Base-by-base conservation (phyloP, 2,329 filamentous ascomycete genomes). In the Aaosphaeria pasadenensis region DNA sequence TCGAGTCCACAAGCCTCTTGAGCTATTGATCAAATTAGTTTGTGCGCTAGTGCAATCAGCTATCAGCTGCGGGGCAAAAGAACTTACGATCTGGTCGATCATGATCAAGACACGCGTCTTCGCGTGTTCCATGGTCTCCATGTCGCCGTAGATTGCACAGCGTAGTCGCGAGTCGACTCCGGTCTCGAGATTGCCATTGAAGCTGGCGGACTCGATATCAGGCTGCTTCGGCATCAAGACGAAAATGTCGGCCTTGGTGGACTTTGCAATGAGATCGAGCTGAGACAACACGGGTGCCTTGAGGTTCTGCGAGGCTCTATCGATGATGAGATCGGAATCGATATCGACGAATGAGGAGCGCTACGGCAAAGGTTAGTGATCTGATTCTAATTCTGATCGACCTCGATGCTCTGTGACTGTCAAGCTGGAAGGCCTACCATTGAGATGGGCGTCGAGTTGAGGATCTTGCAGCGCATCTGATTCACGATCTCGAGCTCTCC, bases 21-120 rank as follows among this genome's bases (percentile, higher is more conserved):
- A 90, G 84, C 85, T 88, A 64, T 24, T 49, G 40, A 49, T 44
- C 55, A 41, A 39, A 60, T 76, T 71, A 74, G 73, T 55, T 46
- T 53, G 50, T 58, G 61, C 57, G 55, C 52, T 58, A 60, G 51
- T 30, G 45, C 38, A 47, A 43, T 33, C 41, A 43, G 30, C 32
- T 11, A 46, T 43, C 11, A 52, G 52, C 45, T 50, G 56, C 52
- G 54, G 61, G 54, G 57, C 43, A 51, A 9, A n/a, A 35, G 41
- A 50, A 72, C 79, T 63, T 80, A 94, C 89, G 75, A 95, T 83
- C 72, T 91, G 89, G 70, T 99, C 94, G 67, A 99, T 97, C 79
- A 96, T 94, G 70, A 97, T 95, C 69, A 99, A 77, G 38, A 96
- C 86, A 56, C 94, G 84, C 13, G 92, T 96, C 79, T 99, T 99